Base-by-base conservation (phyloP, 177 flowering plant genomes). In the Vitis hybrid region DNA sequence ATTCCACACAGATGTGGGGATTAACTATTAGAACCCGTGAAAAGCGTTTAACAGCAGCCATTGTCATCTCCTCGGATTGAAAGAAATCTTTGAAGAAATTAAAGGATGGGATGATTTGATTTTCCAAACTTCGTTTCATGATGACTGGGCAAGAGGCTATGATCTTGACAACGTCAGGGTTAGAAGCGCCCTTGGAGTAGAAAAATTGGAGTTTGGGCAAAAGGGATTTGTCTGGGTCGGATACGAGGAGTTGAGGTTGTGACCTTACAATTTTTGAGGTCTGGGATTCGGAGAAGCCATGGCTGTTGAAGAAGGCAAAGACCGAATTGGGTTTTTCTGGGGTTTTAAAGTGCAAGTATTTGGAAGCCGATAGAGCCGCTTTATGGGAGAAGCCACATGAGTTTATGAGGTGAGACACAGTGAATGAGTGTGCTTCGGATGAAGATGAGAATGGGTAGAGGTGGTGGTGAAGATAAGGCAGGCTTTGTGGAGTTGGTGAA, bases 151-250 rank as follows among this genome's bases (percentile, higher is more conserved):
- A 1, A 1, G 15, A 7, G 11, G 65, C 65, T 12, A 77, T 10
- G 14, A 77, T 17, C 19, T 50, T 65, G 3, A 58, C 70, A 40
- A 79, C 30, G 1, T 79, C 82, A 14, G 67, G 2, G 2, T n/a
- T n/a, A 2, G 82, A 74, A 40, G 67, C 4, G 0, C 86, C 84
- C 1, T 60, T 26, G 14, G 79, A 76, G 9, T 40, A 11, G 56
- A 85, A 77, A 54, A 77, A 77, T 6, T 81, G 68, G 4, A 83
- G 6, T 40, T 85, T 85, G 67, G 84, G 88, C 67, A 66, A 70
- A 26, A 85, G 61, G 54, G 63, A 76, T 17, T 68, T 75, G 21
- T 68, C 72, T 4, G 75, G 52, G 26, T 74, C 13, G 6, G 60
- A 32, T 4, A 18, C 4, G 4, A 85, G 81, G 2, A 83, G 1